Evolutionary conservation across 805 yeast genomes (phyloP), one percentile per base, ranked within the genome.

Genomic region (Suhomyces kilbournensis): DNA sequence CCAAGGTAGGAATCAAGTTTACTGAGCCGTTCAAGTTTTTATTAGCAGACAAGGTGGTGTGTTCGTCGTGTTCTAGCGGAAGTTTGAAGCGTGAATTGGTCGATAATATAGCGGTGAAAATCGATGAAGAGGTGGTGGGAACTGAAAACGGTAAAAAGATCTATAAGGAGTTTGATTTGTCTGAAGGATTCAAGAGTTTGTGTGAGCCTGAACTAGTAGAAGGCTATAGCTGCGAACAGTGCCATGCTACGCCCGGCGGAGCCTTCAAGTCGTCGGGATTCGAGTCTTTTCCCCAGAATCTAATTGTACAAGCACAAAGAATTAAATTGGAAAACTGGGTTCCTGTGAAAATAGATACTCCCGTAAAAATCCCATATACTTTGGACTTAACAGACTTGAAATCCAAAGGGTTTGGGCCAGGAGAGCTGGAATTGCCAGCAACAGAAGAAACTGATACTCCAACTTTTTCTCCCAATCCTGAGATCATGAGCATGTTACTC

Each of bases 251-350:
- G 7, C 55, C 59, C 1, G 53, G 53, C 12, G 78, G 80, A 1
- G 69, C 72, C 0, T 26, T 61, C 17, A 80, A 80, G 50, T 62
- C 71, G 2, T 69, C 74, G 25, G 79, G 80, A 2, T 80, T 91
- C 59, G 75, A 73, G 53, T 74, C 89, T 0, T 85, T 74, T 57
- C 99, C 99, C 0, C 72, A 82, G n/a, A 77, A 80, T 9, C 72
- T 94, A 26, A 80, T 89, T 3, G 73, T 90, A 0, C 85, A 85
- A 55, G 88, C 90, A 2, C 86, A 90, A 55, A 78, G 98, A 62
- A 90, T 93, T 51, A 84, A 86, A 56, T 70, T 96, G 35, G 88
- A 85, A 44, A 90, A 90, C 62, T 94, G 97, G 98, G 87, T 84
- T 1, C 97, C 98, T 0, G 75, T 82, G 0, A 94, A 94, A 66